A percentile compares a stretch with the other conserved stretches of the same genome.
Evolutionary conservation across 768 basidiomycete genomes (phyloP).

Genomic region (Rhizopogon rudus): DNA sequence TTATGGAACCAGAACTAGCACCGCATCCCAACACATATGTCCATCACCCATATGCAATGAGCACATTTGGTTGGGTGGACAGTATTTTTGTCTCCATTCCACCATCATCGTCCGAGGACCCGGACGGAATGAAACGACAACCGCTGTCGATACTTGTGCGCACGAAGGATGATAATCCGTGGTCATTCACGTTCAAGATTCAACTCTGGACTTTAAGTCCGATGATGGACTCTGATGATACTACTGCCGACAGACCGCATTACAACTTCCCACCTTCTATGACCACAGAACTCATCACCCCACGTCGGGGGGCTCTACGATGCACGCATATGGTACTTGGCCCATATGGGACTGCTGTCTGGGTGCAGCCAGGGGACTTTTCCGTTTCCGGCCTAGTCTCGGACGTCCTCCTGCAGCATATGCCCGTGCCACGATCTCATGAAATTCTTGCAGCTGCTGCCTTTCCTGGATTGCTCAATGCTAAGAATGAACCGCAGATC

Average conservation of each 20-base stretch:
- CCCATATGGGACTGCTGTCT: conserved; percentile 51
- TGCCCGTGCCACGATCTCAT: conserved; percentile 13
- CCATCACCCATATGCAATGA: conserved; percentile 34
- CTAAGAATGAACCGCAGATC: conserved; percentile 16
- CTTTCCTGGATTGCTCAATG: conserved; percentile 39
- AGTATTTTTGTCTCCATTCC: conserved; percentile 39
- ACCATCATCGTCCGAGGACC: neutral
- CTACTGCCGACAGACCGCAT: conserved; percentile 11
- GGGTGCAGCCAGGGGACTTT: conserved; percentile 54
- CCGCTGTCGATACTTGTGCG: conserved; percentile 46
- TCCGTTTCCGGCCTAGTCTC: conserved; percentile 34
- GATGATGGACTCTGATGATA: conserved; percentile 15
- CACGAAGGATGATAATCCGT: conserved; percentile 56
- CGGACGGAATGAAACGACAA: neutral
- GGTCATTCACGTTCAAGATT: conserved; percentile 46
- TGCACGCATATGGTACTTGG: conserved; percentile 54
- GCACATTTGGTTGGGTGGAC: conserved; percentile 69
- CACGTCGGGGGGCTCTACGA: conserved; percentile 44
- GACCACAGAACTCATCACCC: conserved; percentile 30
- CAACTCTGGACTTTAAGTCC: conserved; percentile 45
- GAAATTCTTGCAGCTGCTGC: conserved; percentile 44
- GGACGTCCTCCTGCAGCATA: conserved; percentile 8
- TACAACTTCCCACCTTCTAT: conserved; percentile 48
- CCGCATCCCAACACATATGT: conserved; percentile 11
- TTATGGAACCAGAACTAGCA: conserved; percentile 40